A percentile compares a stretch with the other conserved stretches of the same genome.
Conservation (phyloP, 441 rosid genomes). For the Manihot esculenta region DNA sequence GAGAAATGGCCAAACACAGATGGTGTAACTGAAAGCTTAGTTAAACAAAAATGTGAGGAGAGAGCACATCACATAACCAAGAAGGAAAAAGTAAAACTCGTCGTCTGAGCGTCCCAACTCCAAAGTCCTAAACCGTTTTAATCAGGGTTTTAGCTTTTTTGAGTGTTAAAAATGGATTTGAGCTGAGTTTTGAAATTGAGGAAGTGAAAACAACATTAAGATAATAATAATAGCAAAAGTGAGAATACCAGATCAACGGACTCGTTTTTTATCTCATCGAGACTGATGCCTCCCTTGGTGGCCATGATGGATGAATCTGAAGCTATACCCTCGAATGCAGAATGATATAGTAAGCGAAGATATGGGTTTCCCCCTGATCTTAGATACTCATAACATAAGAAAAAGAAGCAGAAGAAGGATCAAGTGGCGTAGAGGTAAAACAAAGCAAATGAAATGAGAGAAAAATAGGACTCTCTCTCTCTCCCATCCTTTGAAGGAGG, state of each 20-base stretch:
- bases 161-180: not conserved
- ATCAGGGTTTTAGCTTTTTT: not conserved
- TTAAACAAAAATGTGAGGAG: no score
- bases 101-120: not conserved
- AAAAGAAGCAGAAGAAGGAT: not conserved
- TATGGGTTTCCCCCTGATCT: no score
- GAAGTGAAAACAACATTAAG: no score
- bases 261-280: slow-evolving; percentile 77
- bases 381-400: not conserved
- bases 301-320: slow-evolving; percentile 20
- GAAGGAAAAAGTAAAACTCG: not conserved
- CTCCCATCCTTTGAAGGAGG: not conserved
- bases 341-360: no score
- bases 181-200: not conserved
- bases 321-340: no score
- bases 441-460: not conserved
- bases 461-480: not conserved
- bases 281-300: slow-evolving; percentile 41
- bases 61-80: no score
- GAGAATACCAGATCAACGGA: slow-evolving; percentile 74
- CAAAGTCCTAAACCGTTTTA: no score
- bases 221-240: not conserved
- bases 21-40: not conserved
- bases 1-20: not conserved
- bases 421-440: not conserved